Base-by-base conservation (phyloP, 1,284 basidiomycete genomes). In the Tilletia walkeri region DNA sequence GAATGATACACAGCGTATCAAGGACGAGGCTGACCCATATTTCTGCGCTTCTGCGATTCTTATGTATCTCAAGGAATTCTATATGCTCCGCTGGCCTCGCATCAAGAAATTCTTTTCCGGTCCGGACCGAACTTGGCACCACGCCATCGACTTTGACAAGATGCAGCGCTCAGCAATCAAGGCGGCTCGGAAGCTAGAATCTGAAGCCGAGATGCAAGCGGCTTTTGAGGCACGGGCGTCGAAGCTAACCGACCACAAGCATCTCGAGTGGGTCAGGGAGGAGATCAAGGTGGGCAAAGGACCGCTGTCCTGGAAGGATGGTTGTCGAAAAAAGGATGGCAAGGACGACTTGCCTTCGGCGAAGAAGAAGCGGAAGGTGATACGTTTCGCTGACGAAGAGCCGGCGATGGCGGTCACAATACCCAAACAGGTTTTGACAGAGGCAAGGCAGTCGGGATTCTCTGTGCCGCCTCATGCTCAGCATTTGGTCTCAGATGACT, bases 81-180 rank as follows among this genome's bases (percentile, higher is more conserved):
- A 63, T 36, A 63, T 41, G 34, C 59, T 63, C 16, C 34, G 59
- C 7, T 63, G 59, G 59, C 59, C 59, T 39, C 59, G 59, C 30
- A 63, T 63, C 59, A 63, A 38, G 30, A 63, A 63, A 38, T n/a
- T 63, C 30, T 41, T 36, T 16, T 6, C 34, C 3, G 3, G 9
- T 18, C 7, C 34, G 7, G 59, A 63, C 14, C 59, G 59, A 16
- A 63, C 59, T 3, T 63, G 59, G 59, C 12, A 36, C 16, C 38
- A 63, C 59, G 59, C 38, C 36, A 18, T 41, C 16, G 34, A 38
- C 12, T 63, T 63, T 39, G 36, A 63, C 1, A 2, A 36, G 59
- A 39, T 63, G 36, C 59, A 63, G n/a, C 4, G 36, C 1, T 9
- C 36, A n/a, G 59, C 59, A 18, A 20, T 63, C 30, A 36, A 63